Conservation (phyloP, 306 rosid genomes). For the Lagenaria siceraria region DNA sequence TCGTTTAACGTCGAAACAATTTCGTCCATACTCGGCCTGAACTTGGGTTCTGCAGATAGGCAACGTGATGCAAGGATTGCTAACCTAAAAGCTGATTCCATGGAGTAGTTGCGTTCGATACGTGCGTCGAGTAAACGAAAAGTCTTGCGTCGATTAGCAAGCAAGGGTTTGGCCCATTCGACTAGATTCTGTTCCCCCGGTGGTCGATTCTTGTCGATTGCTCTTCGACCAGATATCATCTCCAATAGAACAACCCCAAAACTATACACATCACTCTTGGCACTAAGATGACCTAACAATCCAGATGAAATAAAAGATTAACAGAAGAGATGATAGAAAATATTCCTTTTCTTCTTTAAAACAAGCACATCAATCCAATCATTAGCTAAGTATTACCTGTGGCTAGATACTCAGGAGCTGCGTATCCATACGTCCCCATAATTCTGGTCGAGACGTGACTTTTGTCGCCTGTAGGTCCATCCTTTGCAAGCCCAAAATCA, state of each 20-base stretch:
- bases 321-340: neutral
- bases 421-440: slow-evolving; percentile 48
- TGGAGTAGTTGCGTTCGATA: slow-evolving; percentile 29
- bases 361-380: neutral
- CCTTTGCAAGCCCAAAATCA: slow-evolving; percentile 46
- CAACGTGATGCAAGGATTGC: slow-evolving; percentile 27
- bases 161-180: slow-evolving; percentile 35
- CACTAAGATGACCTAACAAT: slow-evolving; percentile 33
- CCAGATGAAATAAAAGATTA: neutral
- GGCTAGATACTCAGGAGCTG: slow-evolving; percentile 45
- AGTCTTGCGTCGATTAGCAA: slow-evolving; percentile 32
- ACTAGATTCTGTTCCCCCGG: slow-evolving; percentile 35
- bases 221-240: slow-evolving; percentile 37
- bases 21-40: slow-evolving; percentile 32
- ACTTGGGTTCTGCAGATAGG: slow-evolving; percentile 32
- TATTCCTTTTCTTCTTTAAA: neutral
- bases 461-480: slow-evolving; percentile 43
- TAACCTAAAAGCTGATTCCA: slow-evolving; percentile 28
- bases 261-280: slow-evolving; percentile 37
- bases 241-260: slow-evolving; percentile 40
- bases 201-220: slow-evolving; percentile 41
- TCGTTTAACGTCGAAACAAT: slow-evolving; percentile 22
- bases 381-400: slow-evolving; percentile 19
- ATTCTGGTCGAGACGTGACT: slow-evolving; percentile 43
- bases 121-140: slow-evolving; percentile 34